Base-by-base conservation (phyloP, 2,329 filamentous ascomycete genomes). In the Phialophora expanda region DNA sequence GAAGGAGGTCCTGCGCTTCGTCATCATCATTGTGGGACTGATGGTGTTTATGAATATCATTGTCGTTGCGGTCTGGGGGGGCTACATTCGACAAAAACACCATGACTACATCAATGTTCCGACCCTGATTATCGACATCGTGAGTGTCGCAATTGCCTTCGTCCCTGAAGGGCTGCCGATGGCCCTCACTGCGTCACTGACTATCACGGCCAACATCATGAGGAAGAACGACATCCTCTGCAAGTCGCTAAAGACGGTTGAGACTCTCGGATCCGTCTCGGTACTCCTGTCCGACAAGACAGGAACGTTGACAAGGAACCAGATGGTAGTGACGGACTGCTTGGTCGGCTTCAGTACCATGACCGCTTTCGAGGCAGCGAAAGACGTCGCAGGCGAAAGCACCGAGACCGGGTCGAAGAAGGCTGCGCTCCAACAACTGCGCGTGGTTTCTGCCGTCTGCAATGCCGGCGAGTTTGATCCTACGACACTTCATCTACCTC, bases 281-380 rank as follows among this genome's bases (percentile, higher is more conserved):
- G 85, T 91, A 7, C 88, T 93, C 48, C 91, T 90, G 75, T 91
- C 89, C 0, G 90, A 92, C 75, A 92, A 92, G 79, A 92, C 90
- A 0, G 90, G 90, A 8, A 76, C 74, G 0, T 65, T 79, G 80
- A 80, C 84, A 76, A 75, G 70, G 85, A 91, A 91, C 65, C 86
- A 87, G 69, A 92, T 92, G 90, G 82, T 85, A 1, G 89, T 91
- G 0, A 90, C 89, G 0, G 87, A 92, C 69, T 89, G 86, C 69
- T 83, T 86, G 22, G 82, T 90, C 54, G 89, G 85, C 1, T 78
- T 78, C 71, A 81, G 74, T 77, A 79, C 74, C 76, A 79, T 87
- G 74, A 80, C 81, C 0, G 78, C 82, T 0, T 81, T 86, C n/a
- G 80, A 81, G 8, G 84, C 86, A 77, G 81, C 66, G 81, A 84